A percentile compares a stretch with the other conserved stretches of the same genome.
Evolutionary conservation across 1,284 basidiomycete genomes (phyloP).

Genomic region (Apiotrichum porosum): DNA sequence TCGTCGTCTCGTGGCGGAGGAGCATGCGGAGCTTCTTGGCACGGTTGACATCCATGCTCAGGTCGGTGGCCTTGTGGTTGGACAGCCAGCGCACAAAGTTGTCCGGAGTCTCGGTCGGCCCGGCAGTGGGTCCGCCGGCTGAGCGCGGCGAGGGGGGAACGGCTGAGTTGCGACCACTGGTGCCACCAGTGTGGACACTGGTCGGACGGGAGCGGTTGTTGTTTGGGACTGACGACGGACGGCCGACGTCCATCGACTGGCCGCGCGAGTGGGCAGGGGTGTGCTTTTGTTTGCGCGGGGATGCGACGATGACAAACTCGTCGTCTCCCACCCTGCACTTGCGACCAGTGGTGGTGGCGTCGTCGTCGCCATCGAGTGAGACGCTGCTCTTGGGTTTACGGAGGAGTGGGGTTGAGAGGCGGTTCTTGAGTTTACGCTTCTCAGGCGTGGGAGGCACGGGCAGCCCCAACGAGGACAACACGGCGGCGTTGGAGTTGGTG

Average conservation of each 20-base stretch:
- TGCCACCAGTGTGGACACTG: background rate
- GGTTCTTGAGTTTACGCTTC: constrained; percentile 30
- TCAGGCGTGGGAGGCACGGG: constrained; percentile 17
- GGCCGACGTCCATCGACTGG: constrained; percentile 24
- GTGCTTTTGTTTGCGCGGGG: constrained; percentile 12
- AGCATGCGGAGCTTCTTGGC: constrained; percentile 55
- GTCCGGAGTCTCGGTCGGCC: constrained; percentile 31
- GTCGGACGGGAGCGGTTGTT: too few species aligned
- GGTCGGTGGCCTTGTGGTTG: constrained; percentile 35
- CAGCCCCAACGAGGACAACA: constrained; percentile 36
- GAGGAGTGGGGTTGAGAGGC: constrained; percentile 36
- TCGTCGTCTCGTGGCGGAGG: constrained; percentile 77
- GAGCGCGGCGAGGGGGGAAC: constrained; percentile 3
- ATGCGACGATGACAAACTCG: constrained; percentile 38
- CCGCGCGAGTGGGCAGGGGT: constrained; percentile 5
- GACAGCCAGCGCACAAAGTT: constrained; percentile 35
- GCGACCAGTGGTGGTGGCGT: background rate
- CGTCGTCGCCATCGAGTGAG: constrained; percentile 15
- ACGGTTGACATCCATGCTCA: constrained; percentile 43
- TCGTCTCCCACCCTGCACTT: constrained; percentile 27
- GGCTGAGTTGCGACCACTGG: background rate
- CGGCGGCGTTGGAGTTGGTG: constrained; percentile 35
- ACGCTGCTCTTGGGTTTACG: constrained; percentile 39
- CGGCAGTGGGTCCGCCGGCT: background rate
- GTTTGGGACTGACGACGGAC: constrained; percentile 1